Evolutionary conservation across 352 stramenopile genomes (phyloP), one percentile per base, ranked within the genome.

Genomic region (Globisporangium okanoganense): DNA sequence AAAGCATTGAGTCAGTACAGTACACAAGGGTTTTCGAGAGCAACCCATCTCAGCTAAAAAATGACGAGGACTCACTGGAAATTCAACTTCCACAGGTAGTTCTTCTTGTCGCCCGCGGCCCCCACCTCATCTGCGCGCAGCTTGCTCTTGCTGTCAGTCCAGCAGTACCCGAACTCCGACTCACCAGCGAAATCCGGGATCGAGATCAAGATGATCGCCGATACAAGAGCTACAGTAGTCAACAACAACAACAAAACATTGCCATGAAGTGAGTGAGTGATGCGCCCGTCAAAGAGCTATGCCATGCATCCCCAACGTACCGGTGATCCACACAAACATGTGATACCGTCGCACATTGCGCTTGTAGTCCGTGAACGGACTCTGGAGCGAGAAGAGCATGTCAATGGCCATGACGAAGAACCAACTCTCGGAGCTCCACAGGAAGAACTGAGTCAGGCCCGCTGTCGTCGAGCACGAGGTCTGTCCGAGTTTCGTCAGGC

Each of bases 381-480:
- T 95, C 67, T 91, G 81, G 33, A 95, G 69, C 38, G 82, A 92
- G 41, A 76, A 88, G 38, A 90, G 67, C 82, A 95, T 91, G 63
- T 95, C 86, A 58, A 93, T 91, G 20, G 86, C 80, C 86, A 95
- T 95, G 58, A 95, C 83, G 55, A 92, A 91, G 62, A 95, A 95
- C 86, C 86, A 95, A 60, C 82, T 92, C 66, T 95, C 86, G 10
- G 86, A 93, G 14, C 74, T 84, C 79, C 85, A 92, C n/a, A 95
- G 67, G 56, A 94, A 94, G 62, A 95, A 88, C 73, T 95, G 84
- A 38, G 85, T 95, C 9, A 95, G 66, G 5, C 75, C 86, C 22
- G 86, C 86, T 9, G 81, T 90, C 12, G 74, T 68, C 25, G 76
- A 82, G 48, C 85, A 95, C 14, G 73, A 82, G 5, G 74, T 61